phyloP scores from a whole-genome alignment of 176 grass and related monocot genomes.

The Aegilops speltoides region DNA sequence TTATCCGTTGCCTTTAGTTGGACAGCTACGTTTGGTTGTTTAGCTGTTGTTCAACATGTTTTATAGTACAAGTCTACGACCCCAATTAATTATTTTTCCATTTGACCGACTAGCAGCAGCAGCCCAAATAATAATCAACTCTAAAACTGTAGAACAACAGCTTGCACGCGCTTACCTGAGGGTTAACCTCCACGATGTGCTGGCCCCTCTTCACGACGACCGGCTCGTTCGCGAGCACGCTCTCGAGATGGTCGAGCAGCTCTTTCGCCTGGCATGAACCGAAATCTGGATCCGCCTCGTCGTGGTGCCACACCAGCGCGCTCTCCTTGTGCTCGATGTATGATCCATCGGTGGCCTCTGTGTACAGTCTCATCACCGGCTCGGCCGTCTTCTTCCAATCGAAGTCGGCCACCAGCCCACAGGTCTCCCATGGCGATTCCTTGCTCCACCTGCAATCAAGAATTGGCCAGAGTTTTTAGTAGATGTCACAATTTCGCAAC shows the following conservation, averaged over 20 bases:
- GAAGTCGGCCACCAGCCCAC: conserved; percentile 41
- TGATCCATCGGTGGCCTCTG: conserved; percentile 72
- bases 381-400: conserved; percentile 75
- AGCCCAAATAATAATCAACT: conserved; percentile 14
- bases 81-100: conserved; percentile 19
- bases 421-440: conserved; percentile 64
- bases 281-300: conserved; percentile 89
- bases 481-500: not conserved
- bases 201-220: conserved; percentile 91
- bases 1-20: conserved; percentile 54
- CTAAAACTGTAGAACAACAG: not conserved
- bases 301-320: conserved; percentile 87
- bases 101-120: not conserved
- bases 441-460: conserved; percentile 62
- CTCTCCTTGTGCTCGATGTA: conserved; percentile 76
- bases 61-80: conserved; percentile 10
- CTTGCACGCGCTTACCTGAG: conserved; percentile 63
- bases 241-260: conserved; percentile 87
- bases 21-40: conserved; percentile 39
- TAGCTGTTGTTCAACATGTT: conserved; percentile 25
- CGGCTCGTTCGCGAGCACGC: conserved; percentile 88
- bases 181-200: conserved; percentile 89
- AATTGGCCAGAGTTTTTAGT: not conserved
- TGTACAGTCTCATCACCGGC: conserved; percentile 79
- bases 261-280: conserved; percentile 95